phyloP scores from a whole-genome alignment of 257 asterid genomes.

The Salvia miltiorrhiza region DNA sequence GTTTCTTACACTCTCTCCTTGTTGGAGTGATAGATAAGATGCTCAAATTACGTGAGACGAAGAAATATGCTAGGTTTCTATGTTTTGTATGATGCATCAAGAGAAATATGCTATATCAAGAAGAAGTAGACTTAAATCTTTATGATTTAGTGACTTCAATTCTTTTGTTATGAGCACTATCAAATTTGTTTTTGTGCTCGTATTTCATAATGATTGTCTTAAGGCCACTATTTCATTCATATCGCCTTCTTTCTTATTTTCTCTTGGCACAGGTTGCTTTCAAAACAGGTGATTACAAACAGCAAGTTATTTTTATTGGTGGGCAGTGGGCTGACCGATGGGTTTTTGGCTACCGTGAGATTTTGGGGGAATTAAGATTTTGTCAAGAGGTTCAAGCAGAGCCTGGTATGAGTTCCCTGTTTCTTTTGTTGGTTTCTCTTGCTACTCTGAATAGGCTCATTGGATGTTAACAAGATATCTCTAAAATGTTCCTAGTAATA shows the following conservation, averaged over 20 bases:
- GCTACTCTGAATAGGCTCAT: no score
- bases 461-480: no score
- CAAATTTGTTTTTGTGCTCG: background rate
- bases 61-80: background rate
- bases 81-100: slow-evolving; percentile 12
- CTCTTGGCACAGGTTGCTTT: slow-evolving; percentile 77
- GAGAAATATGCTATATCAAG: background rate
- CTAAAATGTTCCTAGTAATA: no score
- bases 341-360: slow-evolving; percentile 92
- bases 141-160: background rate
- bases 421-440: no score
- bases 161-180: background rate
- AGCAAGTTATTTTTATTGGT: slow-evolving; percentile 89
- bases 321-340: slow-evolving; percentile 94
- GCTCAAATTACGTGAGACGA: background rate
- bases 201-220: background rate
- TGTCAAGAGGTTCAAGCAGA: no score
- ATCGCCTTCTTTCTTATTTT: background rate
- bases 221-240: background rate
- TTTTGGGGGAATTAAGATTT: no score
- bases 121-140: background rate
- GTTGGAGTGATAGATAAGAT: background rate
- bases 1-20: background rate
- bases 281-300: slow-evolving; percentile 83
- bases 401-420: no score